A percentile compares a stretch with the other conserved stretches of the same genome.
phyloP scores from a whole-genome alignment of 306 rosid genomes.

The Ammopiptanthus mongolicus region DNA sequence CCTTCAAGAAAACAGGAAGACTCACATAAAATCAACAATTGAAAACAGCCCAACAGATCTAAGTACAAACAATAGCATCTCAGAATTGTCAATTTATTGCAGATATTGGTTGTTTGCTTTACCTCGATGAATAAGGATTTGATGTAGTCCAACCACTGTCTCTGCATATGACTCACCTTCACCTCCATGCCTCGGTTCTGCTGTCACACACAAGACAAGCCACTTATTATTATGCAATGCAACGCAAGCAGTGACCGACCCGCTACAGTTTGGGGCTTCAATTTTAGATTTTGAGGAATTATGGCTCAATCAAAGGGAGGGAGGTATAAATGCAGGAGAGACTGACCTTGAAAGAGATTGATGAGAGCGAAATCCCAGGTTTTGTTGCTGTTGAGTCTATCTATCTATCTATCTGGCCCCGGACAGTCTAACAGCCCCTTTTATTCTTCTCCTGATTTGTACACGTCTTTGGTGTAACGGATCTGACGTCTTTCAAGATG shows the following conservation, averaged over 20 bases:
- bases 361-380: slow-evolving; percentile 10
- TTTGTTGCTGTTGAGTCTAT: neutral
- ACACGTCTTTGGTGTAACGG: neutral
- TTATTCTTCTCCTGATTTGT: slow-evolving; percentile 5
- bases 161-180: slow-evolving; percentile 62
- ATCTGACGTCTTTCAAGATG: no score
- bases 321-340: slow-evolving; percentile 20
- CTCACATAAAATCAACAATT: slow-evolving; percentile 5
- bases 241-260: slow-evolving; percentile 14
- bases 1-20: slow-evolving; percentile 33
- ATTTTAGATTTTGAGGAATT: slow-evolving; percentile 36
- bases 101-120: neutral
- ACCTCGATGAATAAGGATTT: slow-evolving; percentile 62
- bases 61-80: neutral
- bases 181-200: slow-evolving; percentile 42
- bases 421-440: neutral
- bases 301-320: slow-evolving; percentile 30
- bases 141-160: slow-evolving; percentile 57
- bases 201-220: neutral
- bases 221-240: neutral
- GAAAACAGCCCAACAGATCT: slow-evolving; percentile 12
- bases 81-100: neutral
- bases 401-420: neutral
- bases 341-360: slow-evolving; percentile 5
- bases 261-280: slow-evolving; percentile 23